Evolutionary conservation across 331 rosid species (phyloP).

Genomic region (Spiraea crenata): DNA sequence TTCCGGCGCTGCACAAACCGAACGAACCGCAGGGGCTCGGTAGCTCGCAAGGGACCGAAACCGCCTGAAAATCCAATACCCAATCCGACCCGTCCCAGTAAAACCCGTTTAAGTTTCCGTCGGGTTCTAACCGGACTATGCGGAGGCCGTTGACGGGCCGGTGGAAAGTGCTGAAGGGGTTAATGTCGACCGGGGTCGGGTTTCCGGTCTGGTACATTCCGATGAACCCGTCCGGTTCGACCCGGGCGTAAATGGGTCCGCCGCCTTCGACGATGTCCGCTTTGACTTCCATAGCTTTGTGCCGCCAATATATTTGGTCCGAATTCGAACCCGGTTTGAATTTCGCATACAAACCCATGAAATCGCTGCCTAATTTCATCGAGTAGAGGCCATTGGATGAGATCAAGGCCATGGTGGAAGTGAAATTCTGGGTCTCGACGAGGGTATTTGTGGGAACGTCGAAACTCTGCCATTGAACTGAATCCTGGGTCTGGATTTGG

Average conservation of each 20-base stretch:
- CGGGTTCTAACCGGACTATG: slow-evolving; percentile 53
- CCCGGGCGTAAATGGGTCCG: slow-evolving; percentile 60
- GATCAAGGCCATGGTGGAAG: slow-evolving; percentile 38
- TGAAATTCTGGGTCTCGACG: slow-evolving; percentile 68
- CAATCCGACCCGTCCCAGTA: slow-evolving; percentile 65
- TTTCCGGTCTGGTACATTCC: slow-evolving; percentile 72
- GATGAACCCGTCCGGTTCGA: slow-evolving; percentile 57
- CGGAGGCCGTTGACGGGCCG: slow-evolving; percentile 40
- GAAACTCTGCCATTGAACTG: slow-evolving; percentile 72
- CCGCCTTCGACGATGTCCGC: slow-evolving; percentile 42
- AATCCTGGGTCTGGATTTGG: slow-evolving; percentile 25
- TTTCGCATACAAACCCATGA: slow-evolving; percentile 57
- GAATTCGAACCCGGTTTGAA: slow-evolving; percentile 16
- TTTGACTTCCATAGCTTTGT: slow-evolving; percentile 48
- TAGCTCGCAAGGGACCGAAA: slow-evolving; percentile 52
- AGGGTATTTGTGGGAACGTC: slow-evolving; percentile 63
- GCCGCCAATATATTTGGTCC: slow-evolving; percentile 53
- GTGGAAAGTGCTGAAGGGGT: slow-evolving; percentile 58
- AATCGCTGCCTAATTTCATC: slow-evolving; percentile 46
- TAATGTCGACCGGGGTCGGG: slow-evolving; percentile 59
- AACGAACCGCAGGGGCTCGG: slow-evolving; percentile 79
- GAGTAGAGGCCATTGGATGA: slow-evolving; percentile 53
- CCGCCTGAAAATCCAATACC: slow-evolving; percentile 57
- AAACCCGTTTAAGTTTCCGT: slow-evolving; percentile 73
- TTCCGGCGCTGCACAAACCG: slow-evolving; percentile 66